Conservation (phyloP, 495 filamentous ascomycete genomes). For the Sporormia fimetaria region DNA sequence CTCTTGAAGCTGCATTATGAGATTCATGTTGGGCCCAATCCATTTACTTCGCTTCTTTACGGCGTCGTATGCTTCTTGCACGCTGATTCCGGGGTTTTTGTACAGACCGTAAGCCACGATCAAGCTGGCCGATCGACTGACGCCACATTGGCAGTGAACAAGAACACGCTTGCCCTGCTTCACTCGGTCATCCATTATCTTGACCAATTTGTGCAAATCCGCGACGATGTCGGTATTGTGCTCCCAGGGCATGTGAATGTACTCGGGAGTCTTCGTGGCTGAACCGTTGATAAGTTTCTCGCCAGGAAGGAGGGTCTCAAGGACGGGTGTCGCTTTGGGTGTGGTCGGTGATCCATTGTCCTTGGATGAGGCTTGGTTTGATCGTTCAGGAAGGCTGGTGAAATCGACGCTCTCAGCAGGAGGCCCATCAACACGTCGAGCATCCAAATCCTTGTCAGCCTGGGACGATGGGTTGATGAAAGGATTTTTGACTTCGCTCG, state of each 20-base stretch:
- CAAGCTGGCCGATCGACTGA: constrained; percentile 89
- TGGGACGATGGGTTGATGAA: constrained; percentile 38
- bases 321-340: constrained; percentile 31
- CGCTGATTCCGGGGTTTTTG: constrained; percentile 72
- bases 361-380: constrained; percentile 10
- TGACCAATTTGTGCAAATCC: constrained; percentile 73
- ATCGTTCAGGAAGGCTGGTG: constrained; percentile 10
- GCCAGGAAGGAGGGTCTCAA: constrained; percentile 4
- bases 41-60: constrained; percentile 85
- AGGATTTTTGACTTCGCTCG: constrained; percentile 85
- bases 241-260: constrained; percentile 93
- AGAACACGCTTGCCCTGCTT: constrained; percentile 75
- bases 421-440: constrained; percentile 27
- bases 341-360: constrained; percentile 30
- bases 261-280: constrained; percentile 54
- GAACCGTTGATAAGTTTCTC: constrained; percentile 32
- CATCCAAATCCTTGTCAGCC: constrained; percentile 28
- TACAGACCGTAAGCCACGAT: constrained; percentile 95
- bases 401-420: constrained; percentile 23
- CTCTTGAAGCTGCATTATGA: constrained; percentile 94
- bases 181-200: constrained; percentile 70
- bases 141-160: constrained; percentile 91
- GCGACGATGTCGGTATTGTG: constrained; percentile 93
- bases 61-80: constrained; percentile 85
- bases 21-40: constrained; percentile 97